These are phyloP conservation scores for Phaeosphaeriaceae sp. DNA, from an alignment of 2,329 filamentous ascomycete species.

Conservation along the genomic window DNA sequence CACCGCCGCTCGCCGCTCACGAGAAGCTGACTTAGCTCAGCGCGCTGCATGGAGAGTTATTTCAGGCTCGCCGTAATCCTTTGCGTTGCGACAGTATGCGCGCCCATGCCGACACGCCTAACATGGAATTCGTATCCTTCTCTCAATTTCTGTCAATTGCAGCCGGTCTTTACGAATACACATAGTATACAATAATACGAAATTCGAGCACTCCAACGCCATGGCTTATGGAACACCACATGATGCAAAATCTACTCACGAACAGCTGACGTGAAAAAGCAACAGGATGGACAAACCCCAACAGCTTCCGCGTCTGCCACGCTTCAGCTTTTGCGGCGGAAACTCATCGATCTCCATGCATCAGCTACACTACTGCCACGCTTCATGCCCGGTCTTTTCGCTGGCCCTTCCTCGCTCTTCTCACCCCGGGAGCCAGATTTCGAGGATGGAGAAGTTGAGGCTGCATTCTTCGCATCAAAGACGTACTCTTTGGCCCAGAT, in stretches of 20 bases:
- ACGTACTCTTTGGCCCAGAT: constrained; percentile 45
- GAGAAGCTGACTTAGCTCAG: constrained; percentile 9
- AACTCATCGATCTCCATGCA: constrained; percentile 21
- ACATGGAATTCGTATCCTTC: neutral
- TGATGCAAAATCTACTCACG: neutral
- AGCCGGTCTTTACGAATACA: neutral
- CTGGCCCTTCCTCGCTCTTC: neutral
- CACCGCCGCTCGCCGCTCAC: constrained; percentile 3
- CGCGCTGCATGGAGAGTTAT: neutral
- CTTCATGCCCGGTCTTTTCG: constrained; percentile 21
- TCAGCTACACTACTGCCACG: constrained; percentile 22
- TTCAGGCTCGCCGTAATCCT: neutral
- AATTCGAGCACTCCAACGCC: neutral
- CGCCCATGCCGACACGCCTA: neutral
- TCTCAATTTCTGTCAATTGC: neutral
- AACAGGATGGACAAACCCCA: neutral
- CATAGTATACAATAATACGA: neutral
- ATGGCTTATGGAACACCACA: neutral
- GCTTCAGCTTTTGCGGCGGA: constrained; percentile 17
- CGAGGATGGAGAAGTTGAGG: neutral
- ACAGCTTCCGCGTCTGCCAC: neutral
- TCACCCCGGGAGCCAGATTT: constrained; percentile 1
- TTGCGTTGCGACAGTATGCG: neutral
- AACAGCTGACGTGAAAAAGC: neutral
- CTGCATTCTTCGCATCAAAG: constrained; percentile 29